phyloP scores from a whole-genome alignment of 2,329 filamentous ascomycete species.

The Apiospora marii region DNA sequence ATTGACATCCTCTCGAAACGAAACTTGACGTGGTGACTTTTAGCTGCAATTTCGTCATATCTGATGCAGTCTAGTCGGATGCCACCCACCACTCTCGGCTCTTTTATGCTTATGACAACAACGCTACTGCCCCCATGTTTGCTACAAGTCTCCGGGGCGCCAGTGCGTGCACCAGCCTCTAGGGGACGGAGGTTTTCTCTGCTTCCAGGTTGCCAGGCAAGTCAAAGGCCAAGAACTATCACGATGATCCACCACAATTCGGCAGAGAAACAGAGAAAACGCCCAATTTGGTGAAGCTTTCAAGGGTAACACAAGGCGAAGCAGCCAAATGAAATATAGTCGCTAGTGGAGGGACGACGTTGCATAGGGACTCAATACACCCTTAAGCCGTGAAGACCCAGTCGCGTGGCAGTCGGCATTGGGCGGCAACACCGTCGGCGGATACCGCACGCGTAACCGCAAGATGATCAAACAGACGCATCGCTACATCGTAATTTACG shows the following conservation, averaged over 20 bases:
- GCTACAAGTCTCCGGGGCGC: background rate
- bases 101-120: slow-evolving; percentile 7
- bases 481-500: slow-evolving; percentile 7
- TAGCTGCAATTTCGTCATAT: slow-evolving; percentile 4
- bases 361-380: background rate
- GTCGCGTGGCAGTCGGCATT: background rate
- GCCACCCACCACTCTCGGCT: background rate
- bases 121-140: slow-evolving; percentile 5
- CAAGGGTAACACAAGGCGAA: background rate
- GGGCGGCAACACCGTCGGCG: background rate
- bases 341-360: background rate
- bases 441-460: slow-evolving; percentile 14
- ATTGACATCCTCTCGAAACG: slow-evolving; percentile 16
- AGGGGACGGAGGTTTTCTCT: background rate
- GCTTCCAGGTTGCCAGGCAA: background rate
- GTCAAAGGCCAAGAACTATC: background rate
- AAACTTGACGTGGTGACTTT: background rate
- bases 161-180: background rate
- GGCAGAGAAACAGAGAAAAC: background rate
- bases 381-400: background rate
- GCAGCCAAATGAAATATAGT: background rate
- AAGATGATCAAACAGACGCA: slow-evolving; percentile 13
- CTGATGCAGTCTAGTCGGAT: background rate
- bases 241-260: background rate
- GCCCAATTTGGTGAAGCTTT: background rate